phyloP scores from a whole-genome alignment of 176 grass and related monocot species.

The Otatea glauca region DNA sequence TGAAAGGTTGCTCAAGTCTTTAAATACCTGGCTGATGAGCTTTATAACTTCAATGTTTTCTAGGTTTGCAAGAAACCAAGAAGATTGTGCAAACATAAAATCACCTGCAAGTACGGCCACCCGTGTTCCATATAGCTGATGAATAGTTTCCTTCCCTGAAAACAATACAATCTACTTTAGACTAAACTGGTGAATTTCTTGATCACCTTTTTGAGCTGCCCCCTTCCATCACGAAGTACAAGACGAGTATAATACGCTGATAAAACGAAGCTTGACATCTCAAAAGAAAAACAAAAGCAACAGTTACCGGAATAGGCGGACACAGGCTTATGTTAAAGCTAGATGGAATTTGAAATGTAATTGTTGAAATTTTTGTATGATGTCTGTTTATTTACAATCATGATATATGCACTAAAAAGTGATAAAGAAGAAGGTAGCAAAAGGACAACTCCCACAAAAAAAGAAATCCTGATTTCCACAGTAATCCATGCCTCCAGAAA shows the following conservation, averaged over 20 bases:
- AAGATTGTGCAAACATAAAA: conserved; percentile 93
- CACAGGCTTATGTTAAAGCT: not conserved
- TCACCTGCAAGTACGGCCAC: conserved; percentile 85
- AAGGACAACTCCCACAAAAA: not conserved
- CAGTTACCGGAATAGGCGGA: not conserved
- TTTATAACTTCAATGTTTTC: conserved; percentile 93
- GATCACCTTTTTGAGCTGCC: not conserved
- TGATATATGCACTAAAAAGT: not conserved
- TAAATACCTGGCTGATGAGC: conserved; percentile 76
- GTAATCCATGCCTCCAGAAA: not conserved
- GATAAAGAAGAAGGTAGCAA: not conserved
- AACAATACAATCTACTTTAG: conserved; percentile 11
- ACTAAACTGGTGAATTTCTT: not conserved
- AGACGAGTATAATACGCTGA: not conserved
- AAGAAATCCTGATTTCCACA: not conserved
- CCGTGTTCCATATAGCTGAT: conserved; percentile 78
- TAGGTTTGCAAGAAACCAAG: conserved; percentile 90
- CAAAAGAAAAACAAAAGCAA: not conserved
- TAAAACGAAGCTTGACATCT: not conserved
- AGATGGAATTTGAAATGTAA: not conserved
- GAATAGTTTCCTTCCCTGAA: conserved; percentile 78
- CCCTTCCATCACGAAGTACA: not conserved
- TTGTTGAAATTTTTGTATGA: not conserved
- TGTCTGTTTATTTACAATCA: not conserved
- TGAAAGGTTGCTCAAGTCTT: not conserved